phyloP scores from a whole-genome alignment of 2,329 filamentous ascomycete genomes.

The Shiraia bambusicola region DNA sequence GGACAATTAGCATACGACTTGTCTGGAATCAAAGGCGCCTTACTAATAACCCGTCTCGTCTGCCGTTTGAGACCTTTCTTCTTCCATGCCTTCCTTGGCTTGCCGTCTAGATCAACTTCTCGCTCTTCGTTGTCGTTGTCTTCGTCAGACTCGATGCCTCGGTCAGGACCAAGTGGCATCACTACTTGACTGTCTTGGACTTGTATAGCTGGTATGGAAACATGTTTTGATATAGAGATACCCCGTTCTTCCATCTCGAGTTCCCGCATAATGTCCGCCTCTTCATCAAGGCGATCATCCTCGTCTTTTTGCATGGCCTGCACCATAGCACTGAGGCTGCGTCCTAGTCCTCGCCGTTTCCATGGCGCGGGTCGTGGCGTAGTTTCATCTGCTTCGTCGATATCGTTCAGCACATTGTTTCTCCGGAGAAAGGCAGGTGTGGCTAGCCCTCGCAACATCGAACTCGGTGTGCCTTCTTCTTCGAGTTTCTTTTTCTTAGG shows the following conservation, averaged over 20 bases:
- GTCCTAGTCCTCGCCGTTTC: slow-evolving; percentile 54
- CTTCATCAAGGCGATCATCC: slow-evolving; percentile 61
- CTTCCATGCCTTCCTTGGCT: slow-evolving; percentile 67
- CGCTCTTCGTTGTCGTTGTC: slow-evolving; percentile 51
- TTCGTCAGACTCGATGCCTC: slow-evolving; percentile 58
- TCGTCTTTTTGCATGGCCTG: slow-evolving; percentile 65
- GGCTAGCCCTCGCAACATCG: slow-evolving; percentile 51
- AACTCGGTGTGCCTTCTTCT: slow-evolving; percentile 41
- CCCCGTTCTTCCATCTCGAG: slow-evolving; percentile 56
- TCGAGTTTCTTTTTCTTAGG: slow-evolving; percentile 52
- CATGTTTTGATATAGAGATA: slow-evolving; percentile 24
- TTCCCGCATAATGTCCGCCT: slow-evolving; percentile 72
- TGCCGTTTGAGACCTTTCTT: slow-evolving; percentile 84
- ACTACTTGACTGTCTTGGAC: slow-evolving; percentile 48
- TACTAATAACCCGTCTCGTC: slow-evolving; percentile 65
- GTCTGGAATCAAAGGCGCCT: slow-evolving; percentile 6
- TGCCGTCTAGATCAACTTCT: slow-evolving; percentile 55
- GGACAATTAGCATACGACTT: slow-evolving; percentile 19
- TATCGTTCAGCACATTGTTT: slow-evolving; percentile 51
- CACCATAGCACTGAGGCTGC: slow-evolving; percentile 73
- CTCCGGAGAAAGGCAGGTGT: slow-evolving; percentile 72
- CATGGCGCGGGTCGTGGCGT: slow-evolving; percentile 44
- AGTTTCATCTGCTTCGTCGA: slow-evolving; percentile 56
- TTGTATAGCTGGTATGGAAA: slow-evolving; percentile 36
- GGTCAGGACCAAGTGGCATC: slow-evolving; percentile 51